Percentiles rank a stretch among this genome's conserved stretches.
Evolutionary conservation across 192 early-diverging fungal species (phyloP).

Genomic region (Allomyces macrogynus): DNA sequence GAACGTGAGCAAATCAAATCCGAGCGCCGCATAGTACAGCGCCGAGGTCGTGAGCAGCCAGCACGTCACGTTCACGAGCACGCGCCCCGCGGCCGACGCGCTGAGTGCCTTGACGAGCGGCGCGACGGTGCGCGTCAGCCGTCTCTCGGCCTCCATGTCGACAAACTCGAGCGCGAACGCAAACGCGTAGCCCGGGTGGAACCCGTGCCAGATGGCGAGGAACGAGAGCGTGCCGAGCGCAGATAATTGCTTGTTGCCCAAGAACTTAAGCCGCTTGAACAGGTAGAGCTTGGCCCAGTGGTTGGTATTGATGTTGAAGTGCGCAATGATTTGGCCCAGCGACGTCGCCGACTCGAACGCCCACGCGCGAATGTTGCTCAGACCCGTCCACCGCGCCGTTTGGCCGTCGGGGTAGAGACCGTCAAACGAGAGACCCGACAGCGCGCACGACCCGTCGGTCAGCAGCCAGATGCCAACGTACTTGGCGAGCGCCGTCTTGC

Average conservation of each 20-base stretch:
- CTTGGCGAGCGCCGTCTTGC: constrained; percentile 8
- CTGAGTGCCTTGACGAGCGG: constrained; percentile 14
- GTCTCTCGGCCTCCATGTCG: constrained; percentile 25
- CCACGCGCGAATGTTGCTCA: constrained; percentile 24
- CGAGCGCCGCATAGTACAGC: neutral
- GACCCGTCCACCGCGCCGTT: constrained; percentile 21
- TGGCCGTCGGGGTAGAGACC: constrained; percentile 21
- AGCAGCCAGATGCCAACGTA: constrained; percentile 43
- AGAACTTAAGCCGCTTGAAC: constrained; percentile 32
- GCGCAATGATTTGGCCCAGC: constrained; percentile 23
- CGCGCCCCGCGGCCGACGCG: neutral
- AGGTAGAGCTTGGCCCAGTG: constrained; percentile 38
- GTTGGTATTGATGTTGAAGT: constrained; percentile 49
- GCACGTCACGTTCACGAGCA: neutral
- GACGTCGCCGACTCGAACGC: constrained; percentile 29
- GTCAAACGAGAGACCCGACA: constrained; percentile 35
- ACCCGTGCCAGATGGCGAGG: constrained; percentile 44
- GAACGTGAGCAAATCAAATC: neutral
- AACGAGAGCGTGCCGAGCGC: constrained; percentile 21
- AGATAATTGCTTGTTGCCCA: constrained; percentile 33
- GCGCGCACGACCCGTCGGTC: constrained; percentile 28
- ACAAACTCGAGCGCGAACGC: constrained; percentile 35
- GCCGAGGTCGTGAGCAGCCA: neutral
- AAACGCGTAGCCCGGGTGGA: constrained; percentile 31
- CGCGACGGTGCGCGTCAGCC: constrained; percentile 11